Evolutionary conservation across 148 eudicot genomes (phyloP).

Genomic region (Beta vulgaris): DNA sequence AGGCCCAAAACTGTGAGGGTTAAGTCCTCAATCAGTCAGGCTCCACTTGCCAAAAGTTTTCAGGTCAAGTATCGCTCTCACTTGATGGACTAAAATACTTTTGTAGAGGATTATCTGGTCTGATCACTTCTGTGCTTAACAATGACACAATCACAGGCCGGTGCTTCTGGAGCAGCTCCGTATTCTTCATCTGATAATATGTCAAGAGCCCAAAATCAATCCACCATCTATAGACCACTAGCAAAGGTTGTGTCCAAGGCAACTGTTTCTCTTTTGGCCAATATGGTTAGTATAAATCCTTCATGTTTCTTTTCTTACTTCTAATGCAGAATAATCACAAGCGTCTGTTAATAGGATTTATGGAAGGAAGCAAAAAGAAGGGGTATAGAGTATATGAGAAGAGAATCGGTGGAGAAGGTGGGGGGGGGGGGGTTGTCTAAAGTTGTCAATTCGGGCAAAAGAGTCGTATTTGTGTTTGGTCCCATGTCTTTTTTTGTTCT

Average conservation of each 20-base stretch:
- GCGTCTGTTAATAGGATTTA: not conserved
- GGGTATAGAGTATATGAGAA: too few species aligned
- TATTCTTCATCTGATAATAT: conserved; percentile 29
- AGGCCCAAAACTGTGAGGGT: conserved; percentile 73
- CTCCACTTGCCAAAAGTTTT: conserved; percentile 23
- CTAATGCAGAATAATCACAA: not conserved
- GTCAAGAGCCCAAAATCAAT: conserved; percentile 30
- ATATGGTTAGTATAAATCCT: conserved; percentile 52
- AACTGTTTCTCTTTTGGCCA: conserved; percentile 57
- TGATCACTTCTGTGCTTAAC: not conserved
- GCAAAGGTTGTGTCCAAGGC: conserved; percentile 73
- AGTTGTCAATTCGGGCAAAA: too few species aligned
- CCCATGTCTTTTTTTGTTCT: too few species aligned
- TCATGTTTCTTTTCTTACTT: not conserved
- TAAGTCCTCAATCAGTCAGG: conserved; percentile 38
- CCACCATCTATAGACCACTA: conserved; percentile 68
- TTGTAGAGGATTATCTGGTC: not conserved
- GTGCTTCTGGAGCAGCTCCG: conserved; percentile 33
- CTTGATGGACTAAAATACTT: not conserved
- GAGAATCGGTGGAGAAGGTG: not conserved
- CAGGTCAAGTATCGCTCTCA: conserved; percentile 23
- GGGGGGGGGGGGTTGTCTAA: not conserved
- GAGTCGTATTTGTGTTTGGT: too few species aligned
- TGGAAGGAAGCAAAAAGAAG: not conserved
- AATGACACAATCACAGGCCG: conserved; percentile 51